Evolutionary conservation across 2,329 filamentous ascomycete species (phyloP), one percentile per base, ranked within the genome.

Genomic region (Hirsutella thompsonii): DNA sequence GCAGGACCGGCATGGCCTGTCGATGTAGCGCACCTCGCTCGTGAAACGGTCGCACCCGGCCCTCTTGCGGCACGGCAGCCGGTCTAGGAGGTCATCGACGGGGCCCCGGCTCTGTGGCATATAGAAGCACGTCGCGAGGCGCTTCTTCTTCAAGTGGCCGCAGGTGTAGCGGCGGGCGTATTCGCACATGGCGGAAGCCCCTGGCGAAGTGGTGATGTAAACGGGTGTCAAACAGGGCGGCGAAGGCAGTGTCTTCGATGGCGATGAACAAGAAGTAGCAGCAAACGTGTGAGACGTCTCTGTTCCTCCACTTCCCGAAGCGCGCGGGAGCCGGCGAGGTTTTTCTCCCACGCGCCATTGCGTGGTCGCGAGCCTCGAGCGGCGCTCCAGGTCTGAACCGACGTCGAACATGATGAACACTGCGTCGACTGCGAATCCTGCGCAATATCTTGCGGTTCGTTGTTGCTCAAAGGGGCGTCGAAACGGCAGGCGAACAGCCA

Each of bases 81-180:
- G 16, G 32, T 33, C 32, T 8, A 33, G n/a, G 32, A 33, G 5
- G n/a, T 4, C 10, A n/a, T 35, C 32, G 16, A 29, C 20, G 16
- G 20, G 6, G 20, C 33, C 18, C 8, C n/a, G 32, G 32, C n/a
- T 14, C 3, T 8, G 32, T 16, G 32, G 32, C 32, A 8, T 13
- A 13, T 19, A 28, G 20, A 16, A 13, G 16, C 39, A 40, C 33
- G 16, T 29, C 20, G 39, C 36, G 16, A 18, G 20, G 33, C 32
- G 18, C 20, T 44, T 47, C 5, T 44, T 47, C 5, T 29, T 26
- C 36, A 54, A 36, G 40, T 55, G 52, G 26, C 44, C 47, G 32
- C 52, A 55, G 11, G 38, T 39, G 13, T 46, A 54, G 18, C 44
- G 26, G 10, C 36, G 41, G 16, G 53, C 39, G 18, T 51, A 42